Evolutionary conservation across 2,329 filamentous ascomycete genomes (phyloP), one percentile per base, ranked within the genome.

Genomic region (Sporothrix inflata): DNA sequence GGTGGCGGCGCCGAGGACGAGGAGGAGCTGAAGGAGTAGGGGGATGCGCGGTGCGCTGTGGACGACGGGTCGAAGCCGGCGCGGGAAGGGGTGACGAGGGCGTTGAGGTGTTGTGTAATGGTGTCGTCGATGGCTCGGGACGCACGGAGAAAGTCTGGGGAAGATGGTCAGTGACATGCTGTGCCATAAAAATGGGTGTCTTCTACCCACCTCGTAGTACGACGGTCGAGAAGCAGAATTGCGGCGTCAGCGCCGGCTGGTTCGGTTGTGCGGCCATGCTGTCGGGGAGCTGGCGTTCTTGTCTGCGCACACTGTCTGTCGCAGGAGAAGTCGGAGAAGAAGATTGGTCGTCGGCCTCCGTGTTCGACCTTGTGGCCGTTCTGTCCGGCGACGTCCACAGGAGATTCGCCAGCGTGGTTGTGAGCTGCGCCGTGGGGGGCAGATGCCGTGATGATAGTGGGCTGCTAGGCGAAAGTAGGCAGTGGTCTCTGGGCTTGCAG

Each of bases 111-210:
- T 79, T 97, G 94, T 0, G 90, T 90, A 78, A 99, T 98, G 60
- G 92, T 94, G 82, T 99, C 96, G 82, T 99, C 96, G 78, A 98
- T 91, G 65, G 92, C 89, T 75, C 96, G 90, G 11, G 95, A 98
- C 75, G 96, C 82, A 51, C 94, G 92, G 27, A 99, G 87, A 80
- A 99, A 99, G 80, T 97, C 96, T 97, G 78, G 75, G 24, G 71
- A 60, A 67, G 53, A 2, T 12, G 3, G 16, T 69, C n/a, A 65
- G 38, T 2, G n/a, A 16, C 3, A 34, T 4, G 5, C 7, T 11
- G 14, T 8, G n/a, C 19, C 2, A 8, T 6, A 19, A 49, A 38
- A 19, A 45, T 40, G n/a, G n/a, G n/a, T n/a, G n/a, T 7, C 67
- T 21, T 42, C 4, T 1, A 69, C 84, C 55, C 80, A 93, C 92